Evolutionary conservation across 129 eudicot genomes (phyloP).

Genomic region (Saposhnikovia divaricata): DNA sequence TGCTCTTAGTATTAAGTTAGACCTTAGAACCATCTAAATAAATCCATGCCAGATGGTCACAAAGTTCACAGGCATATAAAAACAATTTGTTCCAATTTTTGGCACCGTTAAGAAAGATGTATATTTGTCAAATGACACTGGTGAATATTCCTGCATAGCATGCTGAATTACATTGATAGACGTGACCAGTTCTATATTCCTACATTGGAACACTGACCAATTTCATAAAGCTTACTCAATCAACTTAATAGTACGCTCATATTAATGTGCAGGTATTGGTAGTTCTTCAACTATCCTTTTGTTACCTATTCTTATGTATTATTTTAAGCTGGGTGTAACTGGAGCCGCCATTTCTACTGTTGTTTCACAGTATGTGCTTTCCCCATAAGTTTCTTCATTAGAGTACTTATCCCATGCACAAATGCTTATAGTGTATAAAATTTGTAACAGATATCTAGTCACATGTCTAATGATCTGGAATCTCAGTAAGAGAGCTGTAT

Average conservation of each 20-base stretch:
- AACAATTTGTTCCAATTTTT: not conserved
- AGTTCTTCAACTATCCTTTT: constrained; percentile 56
- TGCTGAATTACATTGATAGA: not conserved
- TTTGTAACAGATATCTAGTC: constrained; percentile 51
- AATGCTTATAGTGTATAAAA: not conserved
- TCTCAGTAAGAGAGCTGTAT: constrained; percentile 59
- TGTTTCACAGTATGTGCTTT: constrained; percentile 71
- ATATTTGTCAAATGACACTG: not conserved
- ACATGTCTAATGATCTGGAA: constrained; percentile 68
- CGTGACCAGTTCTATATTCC: not conserved
- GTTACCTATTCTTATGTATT: constrained; percentile 71
- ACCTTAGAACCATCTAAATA: not conserved
- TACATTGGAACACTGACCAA: not conserved
- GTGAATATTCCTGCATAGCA: not conserved
- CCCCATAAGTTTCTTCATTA: not conserved
- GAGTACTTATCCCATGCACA: not conserved
- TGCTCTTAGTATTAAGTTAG: too few species aligned
- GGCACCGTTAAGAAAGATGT: not conserved
- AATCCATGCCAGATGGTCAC: not conserved
- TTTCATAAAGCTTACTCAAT: not conserved
- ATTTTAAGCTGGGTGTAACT: constrained; percentile 63
- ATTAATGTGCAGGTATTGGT: constrained; percentile 59
- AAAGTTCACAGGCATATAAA: not conserved
- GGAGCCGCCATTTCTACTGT: constrained; percentile 98
- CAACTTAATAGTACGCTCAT: not conserved